Conservation (phyloP, 306 rosid genomes). For the Parietaria judaica region DNA sequence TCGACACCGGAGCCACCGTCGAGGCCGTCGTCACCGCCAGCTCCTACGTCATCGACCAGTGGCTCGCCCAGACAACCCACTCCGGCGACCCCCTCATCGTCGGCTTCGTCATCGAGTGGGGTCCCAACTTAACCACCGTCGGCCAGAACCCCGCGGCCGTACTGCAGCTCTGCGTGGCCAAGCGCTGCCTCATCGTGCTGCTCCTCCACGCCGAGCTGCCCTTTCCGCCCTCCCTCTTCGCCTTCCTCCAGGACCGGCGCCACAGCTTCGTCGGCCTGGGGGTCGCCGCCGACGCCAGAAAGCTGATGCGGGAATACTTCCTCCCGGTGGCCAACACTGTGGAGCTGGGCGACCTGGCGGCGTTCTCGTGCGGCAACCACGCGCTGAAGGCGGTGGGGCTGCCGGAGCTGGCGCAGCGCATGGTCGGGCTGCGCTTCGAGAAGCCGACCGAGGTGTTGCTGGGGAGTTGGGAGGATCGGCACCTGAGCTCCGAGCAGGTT, state of each 20-base stretch:
- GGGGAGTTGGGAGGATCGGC: conserved; percentile 45
- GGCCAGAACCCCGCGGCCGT: conserved; percentile 23
- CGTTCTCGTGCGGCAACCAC: not conserved
- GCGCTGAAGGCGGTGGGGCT: conserved; percentile 31
- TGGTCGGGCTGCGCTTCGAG: conserved; percentile 26
- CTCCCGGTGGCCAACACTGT: conserved; percentile 19
- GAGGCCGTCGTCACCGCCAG: conserved; percentile 17
- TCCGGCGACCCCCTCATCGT: conserved; percentile 16
- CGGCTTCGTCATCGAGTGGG: conserved; percentile 47
- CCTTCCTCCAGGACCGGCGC: conserved; percentile 15
- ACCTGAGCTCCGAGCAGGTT: conserved; percentile 32
- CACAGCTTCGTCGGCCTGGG: conserved; percentile 42
- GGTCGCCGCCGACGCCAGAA: conserved; percentile 23
- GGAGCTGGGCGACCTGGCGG: conserved; percentile 29
- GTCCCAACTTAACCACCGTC: conserved; percentile 1
- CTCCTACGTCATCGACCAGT: conserved; percentile 18
- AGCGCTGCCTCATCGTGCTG: conserved; percentile 33
- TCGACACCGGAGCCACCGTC: conserved; percentile 10
- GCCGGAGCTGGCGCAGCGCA: conserved; percentile 24
- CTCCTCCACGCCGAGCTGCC: conserved; percentile 8
- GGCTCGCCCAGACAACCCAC: conserved; percentile 17
- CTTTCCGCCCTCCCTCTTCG: conserved; percentile 23
- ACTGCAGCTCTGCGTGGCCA: conserved; percentile 32
- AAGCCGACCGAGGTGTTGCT: conserved; percentile 35
- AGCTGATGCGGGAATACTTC: conserved; percentile 24